Evolutionary conservation across 495 filamentous ascomycete genomes (phyloP), one percentile per base, ranked within the genome.

Genomic region (Cercophora newfieldiana): DNA sequence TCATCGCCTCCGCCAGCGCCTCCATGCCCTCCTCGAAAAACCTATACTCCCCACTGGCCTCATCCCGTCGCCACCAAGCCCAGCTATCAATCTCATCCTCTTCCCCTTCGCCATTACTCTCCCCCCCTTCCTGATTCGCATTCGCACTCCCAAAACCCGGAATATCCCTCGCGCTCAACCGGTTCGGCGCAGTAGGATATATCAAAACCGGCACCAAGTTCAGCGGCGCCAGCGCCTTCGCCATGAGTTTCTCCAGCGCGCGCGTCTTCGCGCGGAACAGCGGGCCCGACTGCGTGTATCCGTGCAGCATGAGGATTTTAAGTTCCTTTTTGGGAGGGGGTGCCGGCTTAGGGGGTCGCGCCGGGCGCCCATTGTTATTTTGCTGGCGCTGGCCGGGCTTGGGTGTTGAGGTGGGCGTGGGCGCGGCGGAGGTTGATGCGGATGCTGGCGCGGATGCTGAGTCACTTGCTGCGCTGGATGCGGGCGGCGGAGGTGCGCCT

Each of bases 181-280:
- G 83, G 74, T 77, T 80, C 3, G 89, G 88, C 0, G 72, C 89
- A 4, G 88, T 89, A 21, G 88, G 87, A 78, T 86, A 91, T 68
- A 83, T 61, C 51, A 91, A 79, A 65, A 83, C 84, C 30, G 80
- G 79, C 26, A 87, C 80, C 18, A 80, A 75, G 67, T 86, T 82
- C 66, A 83, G 72, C 44, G 83, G 74, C 3, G 86, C 82, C 69
- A 97, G 88, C 30, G 86, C 75, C 75, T 96, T 96, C 58, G 82
- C 80, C 57, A 97, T 85, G 72, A 86, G 74, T 77, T 97, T 97
- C 71, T 91, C 83, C 18, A 97, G 83, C 24, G 92, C 93, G 76
- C 89, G 89, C 68, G 90, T 94, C 82, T 97, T 98, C 77, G 90
- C 85, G 79, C 87, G 88, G 87, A 97, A 98, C 73, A 92, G 79